These are phyloP conservation scores for Quercus gilva DNA, from an alignment of 306 rosid genomes.

Conservation along the genomic window DNA sequence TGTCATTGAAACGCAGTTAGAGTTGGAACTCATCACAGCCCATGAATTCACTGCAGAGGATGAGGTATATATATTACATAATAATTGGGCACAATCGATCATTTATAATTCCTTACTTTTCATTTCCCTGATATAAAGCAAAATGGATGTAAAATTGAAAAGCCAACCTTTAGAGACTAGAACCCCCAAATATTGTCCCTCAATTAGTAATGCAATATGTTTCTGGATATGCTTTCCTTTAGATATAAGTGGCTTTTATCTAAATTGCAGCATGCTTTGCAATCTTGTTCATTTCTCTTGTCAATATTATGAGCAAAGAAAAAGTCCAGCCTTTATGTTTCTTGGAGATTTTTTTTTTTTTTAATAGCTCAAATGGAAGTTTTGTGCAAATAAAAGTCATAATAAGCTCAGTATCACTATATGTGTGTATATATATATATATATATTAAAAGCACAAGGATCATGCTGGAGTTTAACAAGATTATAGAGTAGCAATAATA, in stretches of 20 bases:
- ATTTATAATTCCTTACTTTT: neutral
- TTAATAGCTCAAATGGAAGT: neutral
- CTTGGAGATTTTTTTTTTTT: neutral
- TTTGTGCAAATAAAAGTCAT: neutral
- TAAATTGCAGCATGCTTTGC: too few relatives aligned
- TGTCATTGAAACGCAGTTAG: neutral
- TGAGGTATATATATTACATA: too few relatives aligned
- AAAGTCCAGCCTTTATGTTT: neutral
- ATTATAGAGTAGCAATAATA: too few relatives aligned
- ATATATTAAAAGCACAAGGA: too few relatives aligned
- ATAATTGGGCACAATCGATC: neutral
- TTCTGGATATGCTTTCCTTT: neutral
- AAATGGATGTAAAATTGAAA: neutral
- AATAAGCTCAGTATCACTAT: neutral
- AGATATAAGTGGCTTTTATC: neutral
- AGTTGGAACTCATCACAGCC: neutral
- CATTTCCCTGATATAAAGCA: neutral
- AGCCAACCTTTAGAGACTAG: neutral
- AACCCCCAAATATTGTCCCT: too few relatives aligned
- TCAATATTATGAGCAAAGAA: neutral
- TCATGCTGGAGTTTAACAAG: too few relatives aligned
- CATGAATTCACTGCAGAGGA: neutral
- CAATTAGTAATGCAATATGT: neutral
- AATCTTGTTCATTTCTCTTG: neutral
- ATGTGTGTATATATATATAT: neutral